A percentile compares a stretch with the other conserved stretches of the same genome.
Conservation (phyloP, 306 rosid species). For the Aeschynomene evenia region DNA sequence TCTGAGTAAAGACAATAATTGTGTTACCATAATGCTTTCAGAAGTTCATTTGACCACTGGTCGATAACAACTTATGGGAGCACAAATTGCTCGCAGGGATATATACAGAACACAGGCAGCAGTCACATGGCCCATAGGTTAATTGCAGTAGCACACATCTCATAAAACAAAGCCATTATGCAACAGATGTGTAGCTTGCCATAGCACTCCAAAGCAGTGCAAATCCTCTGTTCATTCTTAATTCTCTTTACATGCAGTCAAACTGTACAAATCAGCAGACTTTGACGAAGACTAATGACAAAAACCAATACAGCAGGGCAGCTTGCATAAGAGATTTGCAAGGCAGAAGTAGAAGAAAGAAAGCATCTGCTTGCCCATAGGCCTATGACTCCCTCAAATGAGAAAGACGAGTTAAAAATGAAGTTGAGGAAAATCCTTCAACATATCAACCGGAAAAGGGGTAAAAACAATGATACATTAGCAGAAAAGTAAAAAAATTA, state of each 20-base stretch:
- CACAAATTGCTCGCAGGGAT: conserved; percentile 39
- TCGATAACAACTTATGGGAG: conserved; percentile 36
- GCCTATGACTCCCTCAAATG: conserved; percentile 37
- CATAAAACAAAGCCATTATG: conserved; percentile 43
- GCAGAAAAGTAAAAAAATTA: conserved; percentile 25
- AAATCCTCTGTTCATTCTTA: conserved; percentile 42
- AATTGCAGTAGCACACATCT: conserved; percentile 46
- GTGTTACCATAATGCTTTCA: conserved; percentile 36
- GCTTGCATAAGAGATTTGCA: conserved; percentile 44
- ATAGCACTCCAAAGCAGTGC: conserved; percentile 44
- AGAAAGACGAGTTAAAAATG: conserved; percentile 49
- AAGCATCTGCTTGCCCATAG: conserved; percentile 44
- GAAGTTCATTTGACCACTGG: conserved; percentile 36
- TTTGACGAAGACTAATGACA: conserved; percentile 42
- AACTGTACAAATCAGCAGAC: conserved; percentile 45
- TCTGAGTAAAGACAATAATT: conserved; percentile 37
- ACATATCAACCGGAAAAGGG: conserved; percentile 49
- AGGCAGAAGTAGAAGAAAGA: conserved; percentile 59
- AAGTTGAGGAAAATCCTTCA: conserved; percentile 44
- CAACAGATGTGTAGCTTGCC: conserved; percentile 49
- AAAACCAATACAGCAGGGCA: conserved; percentile 50
- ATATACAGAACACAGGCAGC: conserved; percentile 44
- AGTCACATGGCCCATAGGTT: conserved; percentile 41
- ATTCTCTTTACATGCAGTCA: conserved; percentile 49
- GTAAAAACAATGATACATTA: conserved; percentile 47